Evolutionary conservation across 2,329 filamentous ascomycete species (phyloP), one percentile per base, ranked within the genome.

Genomic region (Aspergillaceae sp.): DNA sequence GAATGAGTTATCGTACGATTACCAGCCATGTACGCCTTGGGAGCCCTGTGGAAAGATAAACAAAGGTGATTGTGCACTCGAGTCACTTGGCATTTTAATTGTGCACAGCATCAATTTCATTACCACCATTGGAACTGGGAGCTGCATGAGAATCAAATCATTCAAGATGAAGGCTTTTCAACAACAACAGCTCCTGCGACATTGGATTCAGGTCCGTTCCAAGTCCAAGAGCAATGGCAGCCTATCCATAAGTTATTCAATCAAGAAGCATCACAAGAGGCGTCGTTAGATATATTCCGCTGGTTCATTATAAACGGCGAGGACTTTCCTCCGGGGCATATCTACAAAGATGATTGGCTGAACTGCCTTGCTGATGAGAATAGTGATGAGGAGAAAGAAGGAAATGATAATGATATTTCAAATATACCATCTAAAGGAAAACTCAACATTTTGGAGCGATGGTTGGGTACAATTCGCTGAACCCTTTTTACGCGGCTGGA

Each of bases 341-440:
- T 56, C 28, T 55, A 55, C 33, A 44, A 48, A 11, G 50, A 55
- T 46, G 47, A 51, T 8, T 56, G 46, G 51, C 34, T 54, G 19
- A 41, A 48, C 34, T 19, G 10, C 5, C 34, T 51, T 48, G 36
- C 41, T 37, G 44, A 49, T 32, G 49, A 54, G 9, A 44, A 44
- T 10, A 42, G 48, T 41, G 42, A 46, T 10, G 34, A 36, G 34
- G 10, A 36, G n/a, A 42, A 49, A 26, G 44, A 27, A 43, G 7
- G 43, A 41, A 10, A 19, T 5, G 29, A 43, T 29, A 29, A 44
- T 41, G 37, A 29, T 26, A 44, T 43, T 36, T 36, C 5, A 36
- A n/a, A 36, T 10, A n/a, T 11, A 36, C 34, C 11, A 11, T 36
- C n/a, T n/a, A 10, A 36, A 10, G 34, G 11, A 5, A 10, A 11